These are phyloP conservation scores for Fraxinus sp. DNA, from an alignment of 305 asterid species.

Conservation along the genomic window DNA sequence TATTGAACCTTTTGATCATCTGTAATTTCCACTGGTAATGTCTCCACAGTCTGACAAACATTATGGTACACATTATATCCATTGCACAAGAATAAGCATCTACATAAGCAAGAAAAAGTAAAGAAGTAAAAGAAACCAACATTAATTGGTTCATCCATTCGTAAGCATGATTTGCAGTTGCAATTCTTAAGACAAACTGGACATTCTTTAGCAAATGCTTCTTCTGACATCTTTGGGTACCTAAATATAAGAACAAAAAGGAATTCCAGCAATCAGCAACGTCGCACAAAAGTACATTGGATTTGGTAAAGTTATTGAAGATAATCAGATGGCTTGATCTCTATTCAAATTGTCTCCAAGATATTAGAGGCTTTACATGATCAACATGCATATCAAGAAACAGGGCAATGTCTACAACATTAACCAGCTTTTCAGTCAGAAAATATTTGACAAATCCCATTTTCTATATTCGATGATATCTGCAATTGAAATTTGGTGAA, in stretches of 20 bases:
- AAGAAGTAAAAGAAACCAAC: slow-evolving; percentile 34
- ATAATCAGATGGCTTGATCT: not conserved
- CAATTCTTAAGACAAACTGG: slow-evolving; percentile 67
- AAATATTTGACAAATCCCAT: not conserved
- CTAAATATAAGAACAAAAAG: slow-evolving; percentile 25
- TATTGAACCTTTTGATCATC: slow-evolving; percentile 36
- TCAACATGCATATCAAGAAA: not conserved
- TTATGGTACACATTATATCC: slow-evolving; percentile 21
- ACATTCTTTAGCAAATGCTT: slow-evolving; percentile 53
- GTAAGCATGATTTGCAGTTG: slow-evolving; percentile 69
- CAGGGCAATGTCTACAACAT: not conserved
- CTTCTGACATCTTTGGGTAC: slow-evolving; percentile 60
- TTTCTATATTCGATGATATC: not conserved
- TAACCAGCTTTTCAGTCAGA: not conserved
- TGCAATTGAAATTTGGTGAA: not conserved
- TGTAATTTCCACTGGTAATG: slow-evolving; percentile 14
- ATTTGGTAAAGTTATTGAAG: not conserved
- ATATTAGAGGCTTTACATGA: not conserved
- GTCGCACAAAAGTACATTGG: not conserved
- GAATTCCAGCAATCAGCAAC: not conserved
- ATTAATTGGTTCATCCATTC: slow-evolving; percentile 40
- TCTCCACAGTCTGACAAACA: slow-evolving; percentile 27
- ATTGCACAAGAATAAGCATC: slow-evolving; percentile 18
- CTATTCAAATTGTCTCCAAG: not conserved
- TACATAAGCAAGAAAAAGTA: not conserved